Evolutionary conservation across 768 basidiomycete genomes (phyloP), one percentile per base, ranked within the genome.

Genomic region (Naganishia antarctica): DNA sequence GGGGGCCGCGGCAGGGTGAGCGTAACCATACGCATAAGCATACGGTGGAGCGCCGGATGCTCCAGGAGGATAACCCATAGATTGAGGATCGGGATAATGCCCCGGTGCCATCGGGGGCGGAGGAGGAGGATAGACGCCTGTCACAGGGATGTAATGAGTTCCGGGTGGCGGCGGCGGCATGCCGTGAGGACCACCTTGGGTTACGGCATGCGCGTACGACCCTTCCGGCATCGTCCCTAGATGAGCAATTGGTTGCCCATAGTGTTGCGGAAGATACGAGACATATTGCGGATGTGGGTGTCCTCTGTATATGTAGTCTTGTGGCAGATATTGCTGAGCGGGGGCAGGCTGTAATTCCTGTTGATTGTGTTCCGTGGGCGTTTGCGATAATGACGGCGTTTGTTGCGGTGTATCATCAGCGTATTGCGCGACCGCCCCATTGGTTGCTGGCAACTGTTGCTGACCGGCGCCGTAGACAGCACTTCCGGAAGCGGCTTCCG

Each of bases 361-460:
- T 34, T 37, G 53, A 57, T 23, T 26, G 2, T 57, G 53, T 40
- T 57, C 53, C 3, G 53, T 57, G 23, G 53, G 53, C 18, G 53
- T 57, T 13, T 57, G 53, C 12, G 53, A 57, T 11, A n/a, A 21
- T 34, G 53, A 57, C 26, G 53, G 53, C 53, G 53, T 57, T 26
- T 57, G 53, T 57, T 57, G 53, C 23, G 53, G 53, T 23, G 53
- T 57, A 25, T 57, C 53, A 16, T 57, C 53, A 6, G 37, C 43
- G 43, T 57, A 23, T n/a, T 41, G 34, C 32, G 37, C 21, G 2
- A 21, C 53, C 23, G 37, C 15, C 11, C 53, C 53, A 26, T 40
- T 40, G 4, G n/a, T 15, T 18, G 28, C 28, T 32, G 28, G 18
- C 3, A 28, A 28, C 25, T 23, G 47, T 9, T 49, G 47, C 7